Base-by-base conservation (phyloP, 179 eudicot genomes). In the Silene coronaria region DNA sequence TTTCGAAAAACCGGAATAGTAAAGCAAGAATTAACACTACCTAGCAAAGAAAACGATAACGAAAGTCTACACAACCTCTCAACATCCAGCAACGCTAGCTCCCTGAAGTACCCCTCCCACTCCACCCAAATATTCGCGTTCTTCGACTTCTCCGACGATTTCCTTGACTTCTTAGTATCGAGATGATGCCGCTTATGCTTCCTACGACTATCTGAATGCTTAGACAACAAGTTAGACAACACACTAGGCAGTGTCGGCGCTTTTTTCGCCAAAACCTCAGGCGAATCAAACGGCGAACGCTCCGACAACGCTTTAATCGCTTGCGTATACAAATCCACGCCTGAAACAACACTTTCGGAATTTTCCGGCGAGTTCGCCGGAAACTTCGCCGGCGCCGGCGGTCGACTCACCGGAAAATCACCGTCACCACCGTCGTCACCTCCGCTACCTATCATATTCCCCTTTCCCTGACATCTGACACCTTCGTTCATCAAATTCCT, bases 91-190 rank as follows among this genome's bases (percentile, higher is more conserved):
- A 84, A 80, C 11, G 75, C 71, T 66, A 91, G 80, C 75, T 86
- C 95, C 74, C 97, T 81, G 67, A 95, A 95, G 78, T 88, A 95
- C 38, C 87, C 97, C 84, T 95, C 97, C 1, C 86, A 85, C 70
- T 85, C 87, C 46, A 23, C 78, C 99, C 99, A 95, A 62, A 92
- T 42, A 70, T 64, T 82, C n/a, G 73, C 53, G 67, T 82, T 79
- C 24, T 82, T 81, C 6, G 75, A 53, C 89, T 87, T 89, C 3
- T 74, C 30, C 7, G 84, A 76, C 13, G 85, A 84, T 68, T 83
- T 77, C 45, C 85, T 67, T n/a, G 88, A 80, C 27, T 86, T 75
- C 86, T 89, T 91, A 5, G 86, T 64, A 63, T 91, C 90, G 5
- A 77, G 68, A 80, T 85, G 89, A 10, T 86, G 76, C 83, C 89